Conservation (phyloP, 106 monocot genomes). For the Ottelia alismoides region DNA sequence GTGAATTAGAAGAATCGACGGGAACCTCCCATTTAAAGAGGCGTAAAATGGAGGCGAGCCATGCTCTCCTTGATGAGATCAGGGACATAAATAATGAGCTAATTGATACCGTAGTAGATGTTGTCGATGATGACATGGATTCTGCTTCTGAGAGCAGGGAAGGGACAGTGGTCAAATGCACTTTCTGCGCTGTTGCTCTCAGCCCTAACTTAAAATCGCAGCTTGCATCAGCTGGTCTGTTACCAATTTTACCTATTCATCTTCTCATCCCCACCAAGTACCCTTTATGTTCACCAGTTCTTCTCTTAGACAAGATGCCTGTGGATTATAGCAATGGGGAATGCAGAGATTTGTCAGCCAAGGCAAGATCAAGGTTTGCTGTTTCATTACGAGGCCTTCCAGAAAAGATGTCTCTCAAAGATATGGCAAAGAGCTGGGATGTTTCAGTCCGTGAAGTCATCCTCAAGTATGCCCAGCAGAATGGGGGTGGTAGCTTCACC, state of each 20-base stretch:
- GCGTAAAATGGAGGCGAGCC: too few species aligned
- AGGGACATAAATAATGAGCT: conserved; percentile 52
- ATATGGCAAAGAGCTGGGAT: conserved; percentile 64
- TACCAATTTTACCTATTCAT: conserved; percentile 53
- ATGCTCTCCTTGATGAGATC: conserved; percentile 55
- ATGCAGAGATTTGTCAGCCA: conserved; percentile 39
- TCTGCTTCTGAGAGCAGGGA: conserved; percentile 33
- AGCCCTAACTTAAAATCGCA: conserved; percentile 53
- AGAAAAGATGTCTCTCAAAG: conserved; percentile 46
- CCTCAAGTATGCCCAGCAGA: conserved; percentile 40
- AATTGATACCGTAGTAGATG: conserved; percentile 53
- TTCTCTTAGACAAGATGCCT: conserved; percentile 46
- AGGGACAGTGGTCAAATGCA: conserved; percentile 46
- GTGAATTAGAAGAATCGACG: too few species aligned
- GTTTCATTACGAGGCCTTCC: conserved; percentile 32
- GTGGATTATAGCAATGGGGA: conserved; percentile 22
- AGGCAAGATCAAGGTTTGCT: conserved; percentile 46
- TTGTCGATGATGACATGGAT: conserved; percentile 42
- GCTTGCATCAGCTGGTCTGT: conserved; percentile 37
- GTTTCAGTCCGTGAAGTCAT: conserved; percentile 40
- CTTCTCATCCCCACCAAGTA: conserved; percentile 54
- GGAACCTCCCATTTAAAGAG: too few species aligned
- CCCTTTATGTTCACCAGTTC: conserved; percentile 57
- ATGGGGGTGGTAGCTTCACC: conserved; percentile 65
- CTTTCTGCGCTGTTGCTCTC: conserved; percentile 42